Base-by-base conservation (phyloP, 768 basidiomycete species). In the Amanita muscaria region DNA sequence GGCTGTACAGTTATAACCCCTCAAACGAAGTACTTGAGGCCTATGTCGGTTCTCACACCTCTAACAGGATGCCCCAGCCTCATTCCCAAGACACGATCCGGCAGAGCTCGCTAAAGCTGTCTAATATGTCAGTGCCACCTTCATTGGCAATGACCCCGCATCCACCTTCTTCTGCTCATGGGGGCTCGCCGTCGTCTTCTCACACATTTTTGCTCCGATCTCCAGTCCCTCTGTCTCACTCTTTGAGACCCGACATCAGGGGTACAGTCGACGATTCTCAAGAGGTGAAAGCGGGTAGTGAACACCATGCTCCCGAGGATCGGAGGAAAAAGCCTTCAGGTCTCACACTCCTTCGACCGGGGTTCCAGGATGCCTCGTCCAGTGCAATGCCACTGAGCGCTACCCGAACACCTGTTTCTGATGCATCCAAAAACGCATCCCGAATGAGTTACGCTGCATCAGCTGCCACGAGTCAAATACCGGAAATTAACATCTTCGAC, bases 41-140 rank as follows among this genome's bases (percentile, higher is more conserved):
- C 40, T 42, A 56, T 45, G 42, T 48, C 41, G 27, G 40, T 30
- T 36, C 48, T 43, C 7, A 30, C 29, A 38, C 50, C 50, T n/a
- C n/a, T n/a, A 9, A 42, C 53, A 45, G 65, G 27, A 6, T 12
- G 27, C 27, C 7, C 27, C 27, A 29, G 12, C 27, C 74, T 7
- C 83, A 79, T 52, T 77, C 77, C 1, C 79, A 77, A 50, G 72
- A 73, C 50, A 68, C 71, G 22, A 88, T 88, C 48, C 77, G 86
- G 14, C 66, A 75, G 25, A 70, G 64, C 50, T 87, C 85, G 0
- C 70, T 88, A 56, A 69, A 80, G 41, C 67, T 88, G 3, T 83
- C 83, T 14, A 67, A 64, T 42, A 70, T 79, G n/a, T 27, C 35
- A 14, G n/a, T 19, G 24, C 18, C 15, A 7, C 21, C 29, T 8